phyloP scores from a whole-genome alignment of 768 basidiomycete genomes.

The Rhizopogon vesiculosus region DNA sequence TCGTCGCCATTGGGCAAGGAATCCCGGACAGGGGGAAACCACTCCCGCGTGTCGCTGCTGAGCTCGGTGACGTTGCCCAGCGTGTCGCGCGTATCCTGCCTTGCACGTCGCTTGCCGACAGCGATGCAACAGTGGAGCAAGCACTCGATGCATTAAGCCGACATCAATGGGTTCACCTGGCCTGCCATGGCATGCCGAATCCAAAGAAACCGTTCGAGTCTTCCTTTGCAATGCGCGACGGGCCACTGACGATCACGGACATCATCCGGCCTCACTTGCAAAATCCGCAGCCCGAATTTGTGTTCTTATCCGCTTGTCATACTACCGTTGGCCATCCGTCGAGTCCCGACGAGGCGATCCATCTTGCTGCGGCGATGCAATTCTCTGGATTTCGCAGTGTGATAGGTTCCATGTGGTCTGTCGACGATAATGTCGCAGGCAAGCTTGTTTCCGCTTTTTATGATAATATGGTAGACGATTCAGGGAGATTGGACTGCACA shows the following conservation, averaged over 20 bases:
- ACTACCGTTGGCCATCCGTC: conserved; percentile 20
- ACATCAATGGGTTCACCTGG: conserved; percentile 25
- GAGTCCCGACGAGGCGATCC: too few relatives aligned
- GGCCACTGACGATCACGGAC: conserved; percentile 12
- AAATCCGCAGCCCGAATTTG: conserved; percentile 14
- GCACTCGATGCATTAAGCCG: conserved; percentile 9
- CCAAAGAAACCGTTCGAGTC: conserved; percentile 3
- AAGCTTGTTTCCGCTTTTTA: conserved; percentile 18
- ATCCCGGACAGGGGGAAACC: neutral
- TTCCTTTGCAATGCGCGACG: too few relatives aligned
- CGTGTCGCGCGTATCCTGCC: conserved; percentile 3
- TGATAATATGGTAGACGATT: conserved; percentile 3
- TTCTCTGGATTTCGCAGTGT: too few relatives aligned
- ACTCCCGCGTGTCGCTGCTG: conserved; percentile 10
- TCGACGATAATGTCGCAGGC: conserved; percentile 16
- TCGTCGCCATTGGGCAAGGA: conserved; percentile 17
- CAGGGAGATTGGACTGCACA: neutral
- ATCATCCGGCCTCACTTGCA: conserved; percentile 11
- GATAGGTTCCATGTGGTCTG: conserved; percentile 26
- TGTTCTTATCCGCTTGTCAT: conserved; percentile 30
- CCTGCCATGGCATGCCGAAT: conserved; percentile 25
- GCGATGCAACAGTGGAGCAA: conserved; percentile 8
- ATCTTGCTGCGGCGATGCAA: too few relatives aligned
- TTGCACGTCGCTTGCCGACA: conserved; percentile 10
- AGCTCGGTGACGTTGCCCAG: conserved; percentile 8